Conservation (phyloP, 2,329 filamentous ascomycete genomes). For the Colletotrichum sp. region DNA sequence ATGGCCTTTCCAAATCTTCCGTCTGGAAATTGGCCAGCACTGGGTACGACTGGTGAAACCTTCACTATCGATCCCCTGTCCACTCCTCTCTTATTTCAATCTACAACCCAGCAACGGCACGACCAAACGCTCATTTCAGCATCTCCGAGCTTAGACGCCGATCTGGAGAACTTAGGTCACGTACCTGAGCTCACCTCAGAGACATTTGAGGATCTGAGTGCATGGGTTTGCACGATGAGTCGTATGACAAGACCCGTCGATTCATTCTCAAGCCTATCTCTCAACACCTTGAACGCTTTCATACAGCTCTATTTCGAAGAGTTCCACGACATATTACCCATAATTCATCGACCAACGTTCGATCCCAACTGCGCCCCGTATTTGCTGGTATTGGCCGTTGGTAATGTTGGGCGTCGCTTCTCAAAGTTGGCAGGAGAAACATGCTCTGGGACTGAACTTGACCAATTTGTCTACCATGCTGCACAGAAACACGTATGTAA, state of each 20-base stretch:
- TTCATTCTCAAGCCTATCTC: background rate
- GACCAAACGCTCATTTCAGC: background rate
- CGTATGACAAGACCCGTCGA: background rate
- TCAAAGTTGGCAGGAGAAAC: background rate
- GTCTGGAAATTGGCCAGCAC: background rate
- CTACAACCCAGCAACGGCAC: background rate
- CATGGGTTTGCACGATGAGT: background rate
- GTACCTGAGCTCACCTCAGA: background rate
- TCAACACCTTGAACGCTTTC: background rate
- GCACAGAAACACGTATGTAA: background rate
- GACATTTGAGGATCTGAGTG: background rate
- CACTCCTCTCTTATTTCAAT: background rate
- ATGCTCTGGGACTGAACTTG: background rate
- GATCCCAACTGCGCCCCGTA: background rate
- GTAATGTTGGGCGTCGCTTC: background rate
- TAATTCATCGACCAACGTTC: background rate
- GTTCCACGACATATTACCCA: background rate
- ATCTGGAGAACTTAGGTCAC: background rate
- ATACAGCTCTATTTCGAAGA: conserved; percentile 1
- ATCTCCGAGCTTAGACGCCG: background rate
- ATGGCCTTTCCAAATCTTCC: background rate
- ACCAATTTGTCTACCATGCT: background rate
- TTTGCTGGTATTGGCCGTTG: background rate
- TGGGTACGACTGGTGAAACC: background rate
- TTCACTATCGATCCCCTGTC: background rate